These are phyloP conservation scores for Ophiostoma himal-ulmi DNA, from an alignment of 2,329 filamentous ascomycete genomes.

Conservation along the genomic window DNA sequence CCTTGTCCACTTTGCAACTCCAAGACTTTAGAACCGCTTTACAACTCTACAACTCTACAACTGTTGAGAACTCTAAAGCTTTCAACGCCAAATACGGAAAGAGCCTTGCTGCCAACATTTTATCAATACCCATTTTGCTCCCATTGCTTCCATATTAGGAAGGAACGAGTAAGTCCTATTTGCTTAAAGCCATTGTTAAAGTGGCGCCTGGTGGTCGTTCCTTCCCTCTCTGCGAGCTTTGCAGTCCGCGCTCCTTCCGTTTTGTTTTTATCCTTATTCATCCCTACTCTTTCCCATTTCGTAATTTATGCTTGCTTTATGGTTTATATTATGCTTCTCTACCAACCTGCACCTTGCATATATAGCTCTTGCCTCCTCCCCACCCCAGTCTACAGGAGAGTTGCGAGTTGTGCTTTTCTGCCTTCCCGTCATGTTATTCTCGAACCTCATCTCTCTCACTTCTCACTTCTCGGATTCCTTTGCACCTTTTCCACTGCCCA, in stretches of 20 bases:
- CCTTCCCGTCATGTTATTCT: not conserved
- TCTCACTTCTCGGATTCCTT: not conserved
- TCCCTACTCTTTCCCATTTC: not conserved
- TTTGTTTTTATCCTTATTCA: not conserved
- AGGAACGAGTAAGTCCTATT: constrained; percentile 8
- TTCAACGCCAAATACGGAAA: not conserved
- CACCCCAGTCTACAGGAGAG: not conserved
- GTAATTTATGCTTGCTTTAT: not conserved
- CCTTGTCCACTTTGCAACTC: not conserved
- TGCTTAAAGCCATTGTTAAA: not conserved
- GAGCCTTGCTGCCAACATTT: not conserved
- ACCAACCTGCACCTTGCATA: not conserved
- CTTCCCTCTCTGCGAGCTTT: constrained; percentile 1
- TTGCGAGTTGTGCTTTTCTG: not conserved
- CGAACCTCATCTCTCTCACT: not conserved
- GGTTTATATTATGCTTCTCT: not conserved
- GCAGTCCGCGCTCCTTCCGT: not conserved
- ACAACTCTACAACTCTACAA: too few relatives aligned
- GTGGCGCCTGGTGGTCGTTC: not conserved
- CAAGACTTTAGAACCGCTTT: too few relatives aligned
- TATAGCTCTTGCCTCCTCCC: not conserved
- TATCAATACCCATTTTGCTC: not conserved
- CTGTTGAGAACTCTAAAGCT: too few relatives aligned
- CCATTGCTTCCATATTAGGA: not conserved
- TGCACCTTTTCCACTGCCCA: not conserved